phyloP scores from a whole-genome alignment of 1,284 basidiomycete species.

The Moesziomyces sp. region DNA sequence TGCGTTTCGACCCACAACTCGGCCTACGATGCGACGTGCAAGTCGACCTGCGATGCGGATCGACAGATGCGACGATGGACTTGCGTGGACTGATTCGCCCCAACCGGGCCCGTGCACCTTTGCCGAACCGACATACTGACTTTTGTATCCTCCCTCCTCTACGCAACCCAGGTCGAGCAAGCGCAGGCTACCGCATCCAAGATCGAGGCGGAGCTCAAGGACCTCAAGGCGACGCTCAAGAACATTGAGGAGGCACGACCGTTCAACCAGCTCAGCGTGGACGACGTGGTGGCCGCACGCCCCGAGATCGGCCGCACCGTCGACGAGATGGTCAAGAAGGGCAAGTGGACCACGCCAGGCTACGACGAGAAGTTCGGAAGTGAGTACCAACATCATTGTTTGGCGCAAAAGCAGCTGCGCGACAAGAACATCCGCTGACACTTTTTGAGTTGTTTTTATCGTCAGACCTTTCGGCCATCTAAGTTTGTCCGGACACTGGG shows the following conservation, averaged over 20 bases:
- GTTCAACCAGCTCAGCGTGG: conserved; percentile 94
- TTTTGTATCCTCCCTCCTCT: neutral
- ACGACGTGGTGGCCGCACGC: conserved; percentile 90
- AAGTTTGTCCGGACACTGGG: conserved; percentile 6
- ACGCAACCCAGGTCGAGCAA: conserved; percentile 77
- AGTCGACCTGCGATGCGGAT: neutral
- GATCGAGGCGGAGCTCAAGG: conserved; percentile 90
- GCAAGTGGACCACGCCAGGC: conserved; percentile 88
- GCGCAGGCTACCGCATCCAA: conserved; percentile 91
- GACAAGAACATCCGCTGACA: neutral
- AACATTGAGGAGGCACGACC: conserved; percentile 98
- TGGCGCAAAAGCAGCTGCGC: too few species aligned
- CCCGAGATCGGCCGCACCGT: conserved; percentile 92
- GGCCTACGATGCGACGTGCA: too few species aligned
- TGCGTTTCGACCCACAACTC: too few species aligned
- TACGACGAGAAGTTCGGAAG: conserved; percentile 68
- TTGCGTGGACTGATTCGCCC: too few species aligned
- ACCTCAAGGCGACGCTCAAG: conserved; percentile 90
- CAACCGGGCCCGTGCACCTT: too few species aligned
- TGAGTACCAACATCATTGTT: conserved; percentile 43
- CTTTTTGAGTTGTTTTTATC: neutral
- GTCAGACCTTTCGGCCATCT: conserved; percentile 60
- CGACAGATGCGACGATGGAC: neutral
- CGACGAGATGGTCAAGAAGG: conserved; percentile 97
- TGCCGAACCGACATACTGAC: conserved; percentile 13